These are phyloP conservation scores for Gigaspora rosea DNA, from an alignment of 192 early-diverging fungal genomes.

Conservation along the genomic window DNA sequence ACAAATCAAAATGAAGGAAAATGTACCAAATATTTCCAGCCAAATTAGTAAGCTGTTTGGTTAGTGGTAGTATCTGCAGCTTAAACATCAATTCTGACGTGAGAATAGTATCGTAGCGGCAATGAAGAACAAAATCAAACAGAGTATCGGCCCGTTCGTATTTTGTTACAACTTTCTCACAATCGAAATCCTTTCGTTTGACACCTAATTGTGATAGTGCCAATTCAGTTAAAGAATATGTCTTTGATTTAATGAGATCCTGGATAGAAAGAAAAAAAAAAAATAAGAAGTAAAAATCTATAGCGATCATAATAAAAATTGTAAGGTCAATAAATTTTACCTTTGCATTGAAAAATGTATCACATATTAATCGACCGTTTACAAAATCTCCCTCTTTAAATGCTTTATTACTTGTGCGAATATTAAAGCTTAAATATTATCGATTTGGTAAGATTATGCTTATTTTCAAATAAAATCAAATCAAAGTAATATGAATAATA, in stretches of 20 bases:
- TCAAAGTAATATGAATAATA: not conserved
- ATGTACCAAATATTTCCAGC: constrained; percentile 92
- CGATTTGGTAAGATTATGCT: not conserved
- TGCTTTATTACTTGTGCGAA: not conserved
- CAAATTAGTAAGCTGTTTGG: constrained; percentile 87
- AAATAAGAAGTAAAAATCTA: too few relatives aligned
- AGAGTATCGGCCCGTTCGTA: constrained; percentile 64
- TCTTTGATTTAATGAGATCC: constrained; percentile 84
- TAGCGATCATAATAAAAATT: too few relatives aligned
- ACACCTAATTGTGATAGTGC: constrained; percentile 76
- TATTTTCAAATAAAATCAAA: not conserved
- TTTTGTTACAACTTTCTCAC: constrained; percentile 71
- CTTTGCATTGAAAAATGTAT: too few relatives aligned
- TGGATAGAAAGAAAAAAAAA: constrained; percentile 26
- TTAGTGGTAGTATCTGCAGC: constrained; percentile 87
- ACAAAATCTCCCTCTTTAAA: not conserved
- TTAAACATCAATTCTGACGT: constrained; percentile 83
- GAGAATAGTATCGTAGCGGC: constrained; percentile 80
- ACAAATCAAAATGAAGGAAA: not conserved
- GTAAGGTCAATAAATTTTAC: too few relatives aligned
- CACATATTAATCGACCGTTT: too few relatives aligned
- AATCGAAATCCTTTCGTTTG: constrained; percentile 81
- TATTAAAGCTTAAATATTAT: constrained; percentile 11
- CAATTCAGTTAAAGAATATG: constrained; percentile 79
- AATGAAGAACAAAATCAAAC: constrained; percentile 74